phyloP scores from a whole-genome alignment of 2,329 filamentous ascomycete species.

The Tolypocladium endophyticum region DNA sequence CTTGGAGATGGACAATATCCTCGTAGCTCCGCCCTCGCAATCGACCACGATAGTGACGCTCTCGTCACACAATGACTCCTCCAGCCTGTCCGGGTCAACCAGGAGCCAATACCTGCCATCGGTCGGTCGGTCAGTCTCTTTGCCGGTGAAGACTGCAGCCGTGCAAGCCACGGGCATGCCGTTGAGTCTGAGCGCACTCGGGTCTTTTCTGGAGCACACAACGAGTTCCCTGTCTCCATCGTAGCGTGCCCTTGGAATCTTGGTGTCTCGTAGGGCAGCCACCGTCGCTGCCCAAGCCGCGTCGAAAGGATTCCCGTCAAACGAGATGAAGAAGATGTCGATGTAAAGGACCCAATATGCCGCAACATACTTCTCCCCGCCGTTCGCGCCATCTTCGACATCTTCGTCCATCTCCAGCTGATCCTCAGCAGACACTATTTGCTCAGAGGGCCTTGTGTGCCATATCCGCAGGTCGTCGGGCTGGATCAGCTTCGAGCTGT shows the following conservation, averaged over 20 bases:
- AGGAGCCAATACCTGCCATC: constrained; percentile 60
- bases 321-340: constrained; percentile 86
- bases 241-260: constrained; percentile 70
- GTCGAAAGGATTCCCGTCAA: constrained; percentile 88
- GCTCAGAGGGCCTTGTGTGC: constrained; percentile 42
- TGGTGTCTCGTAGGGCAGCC: constrained; percentile 69
- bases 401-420: constrained; percentile 26
- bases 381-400: constrained; percentile 15
- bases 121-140: constrained; percentile 34
- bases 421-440: constrained; percentile 34
- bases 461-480: constrained; percentile 63
- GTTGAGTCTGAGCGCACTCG: constrained; percentile 46
- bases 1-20: constrained; percentile 69
- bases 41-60: constrained; percentile 77
- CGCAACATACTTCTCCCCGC: constrained; percentile 43
- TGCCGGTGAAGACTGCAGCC: constrained; percentile 66
- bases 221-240: constrained; percentile 72
- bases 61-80: constrained; percentile 79
- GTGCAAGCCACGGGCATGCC: constrained; percentile 67
- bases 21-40: constrained; percentile 36
- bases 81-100: constrained; percentile 79
- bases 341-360: constrained; percentile 95
- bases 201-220: constrained; percentile 56
- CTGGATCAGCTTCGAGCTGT: constrained; percentile 57
- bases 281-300: constrained; percentile 78